These are phyloP conservation scores for Alternaria conjuncta DNA, from an alignment of 2,329 filamentous ascomycete genomes.

Conservation along the genomic window DNA sequence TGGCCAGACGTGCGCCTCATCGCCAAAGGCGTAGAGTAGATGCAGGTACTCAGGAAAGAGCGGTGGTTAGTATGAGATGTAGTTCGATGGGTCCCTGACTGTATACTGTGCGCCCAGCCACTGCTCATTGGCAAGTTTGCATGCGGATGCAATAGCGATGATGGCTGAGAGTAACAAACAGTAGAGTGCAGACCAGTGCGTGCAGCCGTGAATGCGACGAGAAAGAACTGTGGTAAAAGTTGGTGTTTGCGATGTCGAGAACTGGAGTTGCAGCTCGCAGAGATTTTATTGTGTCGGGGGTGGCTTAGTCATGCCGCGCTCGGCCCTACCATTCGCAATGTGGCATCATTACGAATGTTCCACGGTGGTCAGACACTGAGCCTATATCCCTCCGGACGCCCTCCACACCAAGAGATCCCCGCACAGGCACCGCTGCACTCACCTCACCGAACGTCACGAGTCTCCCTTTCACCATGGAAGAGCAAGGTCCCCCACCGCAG, in stretches of 20 bases:
- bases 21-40: background rate
- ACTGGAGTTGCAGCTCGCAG: conserved; percentile 1
- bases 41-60: background rate
- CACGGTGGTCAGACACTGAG: conserved; percentile 7
- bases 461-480: conserved; percentile 23
- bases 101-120: background rate
- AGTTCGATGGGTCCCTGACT: background rate
- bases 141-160: background rate
- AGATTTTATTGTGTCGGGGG: conserved; percentile 6
- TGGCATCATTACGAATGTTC: conserved; percentile 19
- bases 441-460: conserved; percentile 2
- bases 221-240: background rate
- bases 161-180: background rate
- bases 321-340: conserved; percentile 12
- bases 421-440: background rate
- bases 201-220: background rate
- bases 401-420: background rate
- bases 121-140: background rate
- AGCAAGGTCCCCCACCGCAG: conserved; percentile 23
- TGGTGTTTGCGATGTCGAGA: background rate
- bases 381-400: background rate
- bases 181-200: background rate
- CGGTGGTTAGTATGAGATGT: background rate
- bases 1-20: background rate
- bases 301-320: conserved; percentile 8